Percentiles rank a stretch among this genome's conserved stretches.
Evolutionary conservation across 2,329 filamentous ascomycete species (phyloP).

Genomic region (Fusarium paranaense): DNA sequence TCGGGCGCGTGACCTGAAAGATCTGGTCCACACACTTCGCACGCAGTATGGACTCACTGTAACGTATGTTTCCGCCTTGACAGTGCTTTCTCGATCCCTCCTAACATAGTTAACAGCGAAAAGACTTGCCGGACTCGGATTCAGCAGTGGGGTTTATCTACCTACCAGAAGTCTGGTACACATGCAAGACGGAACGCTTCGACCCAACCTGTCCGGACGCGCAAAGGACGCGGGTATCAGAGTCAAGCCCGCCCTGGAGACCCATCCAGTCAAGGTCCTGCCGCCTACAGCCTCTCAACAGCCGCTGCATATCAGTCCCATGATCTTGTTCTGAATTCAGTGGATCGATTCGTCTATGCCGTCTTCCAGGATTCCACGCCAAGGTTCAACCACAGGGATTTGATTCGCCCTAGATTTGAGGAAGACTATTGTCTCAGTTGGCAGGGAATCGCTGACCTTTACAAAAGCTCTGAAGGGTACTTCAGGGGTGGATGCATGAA

Average conservation of each 20-base stretch:
- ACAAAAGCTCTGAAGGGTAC: background rate
- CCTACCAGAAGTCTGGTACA: background rate
- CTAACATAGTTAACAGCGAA: background rate
- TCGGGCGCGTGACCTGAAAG: background rate
- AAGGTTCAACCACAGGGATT: background rate
- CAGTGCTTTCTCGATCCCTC: background rate
- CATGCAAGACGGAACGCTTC: background rate
- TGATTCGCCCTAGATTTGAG: background rate
- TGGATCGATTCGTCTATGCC: background rate
- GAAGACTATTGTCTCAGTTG: background rate
- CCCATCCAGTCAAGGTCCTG: background rate
- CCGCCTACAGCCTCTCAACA: background rate
- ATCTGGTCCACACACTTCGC: background rate
- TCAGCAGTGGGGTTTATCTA: background rate
- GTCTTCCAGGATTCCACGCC: background rate
- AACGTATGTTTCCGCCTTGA: background rate
- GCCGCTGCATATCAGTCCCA: background rate
- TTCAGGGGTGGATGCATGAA: background rate
- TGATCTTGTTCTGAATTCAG: background rate
- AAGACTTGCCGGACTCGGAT: background rate
- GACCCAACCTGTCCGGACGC: background rate
- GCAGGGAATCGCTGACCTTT: background rate
- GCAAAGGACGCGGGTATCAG: background rate
- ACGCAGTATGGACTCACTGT: background rate
- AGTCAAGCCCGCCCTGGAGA: background rate